Conservation (phyloP, 441 rosid species). For the Viola pubescens region DNA sequence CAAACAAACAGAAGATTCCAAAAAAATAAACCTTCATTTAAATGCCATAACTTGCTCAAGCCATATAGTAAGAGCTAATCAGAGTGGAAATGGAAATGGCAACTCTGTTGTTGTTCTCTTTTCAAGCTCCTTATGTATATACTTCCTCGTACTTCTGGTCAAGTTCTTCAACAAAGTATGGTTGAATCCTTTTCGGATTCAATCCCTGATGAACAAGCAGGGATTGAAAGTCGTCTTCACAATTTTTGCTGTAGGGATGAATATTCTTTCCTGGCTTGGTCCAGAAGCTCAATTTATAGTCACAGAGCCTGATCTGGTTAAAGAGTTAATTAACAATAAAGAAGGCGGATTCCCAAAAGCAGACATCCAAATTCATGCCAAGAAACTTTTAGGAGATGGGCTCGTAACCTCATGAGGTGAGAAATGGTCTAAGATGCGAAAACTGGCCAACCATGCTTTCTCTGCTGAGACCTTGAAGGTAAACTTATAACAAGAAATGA, state of each 20-base stretch:
- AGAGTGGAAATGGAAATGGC: too few relatives aligned
- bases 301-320: neutral
- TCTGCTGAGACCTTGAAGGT: neutral
- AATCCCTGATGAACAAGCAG: constrained; percentile 12
- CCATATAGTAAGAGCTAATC: too few relatives aligned
- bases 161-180: neutral
- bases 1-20: too few relatives aligned
- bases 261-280: constrained; percentile 14
- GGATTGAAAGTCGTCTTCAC: constrained; percentile 18
- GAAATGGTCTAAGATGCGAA: neutral
- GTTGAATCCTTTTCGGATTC: neutral
- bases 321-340: neutral
- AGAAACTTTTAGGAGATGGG: neutral
- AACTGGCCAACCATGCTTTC: neutral
- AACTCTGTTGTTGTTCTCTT: neutral
- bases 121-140: neutral
- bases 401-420: neutral
- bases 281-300: constrained; percentile 8
- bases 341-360: neutral
- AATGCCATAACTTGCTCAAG: too few relatives aligned
- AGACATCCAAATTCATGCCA: neutral
- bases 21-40: too few relatives aligned
- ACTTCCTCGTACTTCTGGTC: neutral
- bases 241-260: constrained; percentile 4
- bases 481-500: neutral